Evolutionary conservation across 768 basidiomycete genomes (phyloP), one percentile per base, ranked within the genome.

Genomic region (Xerocomus brunneocitrinus): DNA sequence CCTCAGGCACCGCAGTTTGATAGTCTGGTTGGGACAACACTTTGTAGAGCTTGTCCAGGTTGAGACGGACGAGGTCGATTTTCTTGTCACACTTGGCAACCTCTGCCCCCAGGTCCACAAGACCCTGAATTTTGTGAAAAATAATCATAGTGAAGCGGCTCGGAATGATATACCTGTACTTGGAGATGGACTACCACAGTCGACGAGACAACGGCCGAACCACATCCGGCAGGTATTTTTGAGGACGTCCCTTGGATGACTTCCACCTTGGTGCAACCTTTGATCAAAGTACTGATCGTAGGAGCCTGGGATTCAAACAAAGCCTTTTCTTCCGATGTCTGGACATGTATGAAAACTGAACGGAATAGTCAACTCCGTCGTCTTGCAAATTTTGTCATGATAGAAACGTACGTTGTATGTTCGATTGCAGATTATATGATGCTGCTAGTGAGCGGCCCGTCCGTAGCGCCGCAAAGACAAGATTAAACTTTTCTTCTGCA

Each of bases 51-150:
- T 97, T 98, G 50, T 85, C 82, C 40, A 89, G 72, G 58, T 82
- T 86, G 47, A 89, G 57, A 49, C 77, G 75, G 2, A 35, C 84
- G 9, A 93, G 73, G 36, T 86, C 81, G 3, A 90, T 78, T 71
- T 95, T 97, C 81, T 97, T 98, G 65, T 91, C 83, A 56, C 87
- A 85, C 70, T 95, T 98, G 38, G 80, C 75, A 42, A 97, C 88
- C 71, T 98, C 95, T 2, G 80, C 82, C 43, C 91, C 85, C 6
- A 95, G 73, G 71, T 98, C 88, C 16, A 99, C 85, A 39, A 95
- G 83, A 25, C 95, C 93, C 93, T 97, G 60, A 14, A 47, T 10
- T 43, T 5, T 2, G 40, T 53, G 5, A 53, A 39, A 41, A 4
- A 47, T 10, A 10, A 3, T 30, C 34, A 9, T 2, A n/a, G 35